Percentiles rank a stretch among this genome's conserved stretches.
Conservation (phyloP, 345 rosid genomes). For the Aquilaria yunnanensis region DNA sequence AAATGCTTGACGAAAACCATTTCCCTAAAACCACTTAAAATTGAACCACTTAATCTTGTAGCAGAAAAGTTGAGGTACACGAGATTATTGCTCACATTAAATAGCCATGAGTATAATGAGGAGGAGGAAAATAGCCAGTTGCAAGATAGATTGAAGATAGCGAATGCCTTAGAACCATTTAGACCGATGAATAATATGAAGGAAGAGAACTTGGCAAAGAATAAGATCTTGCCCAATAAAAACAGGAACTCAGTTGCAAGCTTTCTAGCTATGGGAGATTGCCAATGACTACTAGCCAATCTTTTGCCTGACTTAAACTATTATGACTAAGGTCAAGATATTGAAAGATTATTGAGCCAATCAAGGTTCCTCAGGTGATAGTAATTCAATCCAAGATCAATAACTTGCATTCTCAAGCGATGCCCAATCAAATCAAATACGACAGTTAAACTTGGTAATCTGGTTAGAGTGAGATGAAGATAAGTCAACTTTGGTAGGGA, state of each 20-base stretch:
- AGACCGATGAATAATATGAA: constrained; percentile 5
- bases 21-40: not conserved
- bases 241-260: not conserved
- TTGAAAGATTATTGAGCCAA: constrained; percentile 6
- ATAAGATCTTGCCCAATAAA: not conserved
- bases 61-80: not conserved
- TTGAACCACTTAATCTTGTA: not conserved
- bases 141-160: constrained; percentile 1
- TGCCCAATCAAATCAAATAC: constrained; percentile 5
- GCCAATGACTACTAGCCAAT: not conserved
- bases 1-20: not conserved
- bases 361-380: not conserved
- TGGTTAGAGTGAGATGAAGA: not conserved
- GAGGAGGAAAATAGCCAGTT: not conserved
- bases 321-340: not conserved
- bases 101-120: constrained; percentile 10
- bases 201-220: not conserved
- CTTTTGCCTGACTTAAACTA: not conserved
- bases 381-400: constrained; percentile 2
- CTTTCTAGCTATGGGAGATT: not conserved
- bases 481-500: no score
- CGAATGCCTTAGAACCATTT: constrained; percentile 8
- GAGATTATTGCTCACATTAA: constrained; percentile 11
- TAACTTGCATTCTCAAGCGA: constrained; percentile 7
- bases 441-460: not conserved